Conservation (phyloP, 129 eudicot species). For the Scalesia atractyloides region DNA sequence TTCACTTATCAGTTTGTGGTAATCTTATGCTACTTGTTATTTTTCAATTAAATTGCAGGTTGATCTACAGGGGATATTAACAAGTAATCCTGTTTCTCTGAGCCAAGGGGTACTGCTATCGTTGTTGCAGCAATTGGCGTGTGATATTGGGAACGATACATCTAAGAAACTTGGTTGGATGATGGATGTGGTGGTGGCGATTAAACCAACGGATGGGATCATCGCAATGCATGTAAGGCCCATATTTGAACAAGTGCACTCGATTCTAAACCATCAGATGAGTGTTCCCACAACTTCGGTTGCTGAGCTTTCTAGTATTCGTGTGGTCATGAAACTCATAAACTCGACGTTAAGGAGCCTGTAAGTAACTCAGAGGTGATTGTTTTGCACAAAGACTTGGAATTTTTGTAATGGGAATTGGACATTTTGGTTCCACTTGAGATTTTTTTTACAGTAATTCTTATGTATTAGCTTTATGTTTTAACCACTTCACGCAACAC, state of each 20-base stretch:
- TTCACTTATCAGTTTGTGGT: background rate
- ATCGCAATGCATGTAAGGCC: conserved; percentile 83
- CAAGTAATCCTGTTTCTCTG: conserved; percentile 64
- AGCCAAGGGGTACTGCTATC: conserved; percentile 96
- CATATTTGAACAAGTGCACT: conserved; percentile 92
- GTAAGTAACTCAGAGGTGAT: conserved; percentile 44
- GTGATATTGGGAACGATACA: conserved; percentile 69
- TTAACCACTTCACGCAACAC: background rate
- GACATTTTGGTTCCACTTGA: background rate
- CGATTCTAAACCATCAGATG: conserved; percentile 68
- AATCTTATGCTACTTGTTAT: background rate
- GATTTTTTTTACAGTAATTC: background rate
- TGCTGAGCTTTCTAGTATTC: conserved; percentile 67
- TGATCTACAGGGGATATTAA: conserved; percentile 67
- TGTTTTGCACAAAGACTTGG: conserved; percentile 43
- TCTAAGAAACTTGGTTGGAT: conserved; percentile 76
- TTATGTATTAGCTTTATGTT: background rate
- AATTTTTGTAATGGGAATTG: conserved; percentile 23
- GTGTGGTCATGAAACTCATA: conserved; percentile 68
- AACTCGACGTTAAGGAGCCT: conserved; percentile 67
- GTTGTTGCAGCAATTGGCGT: conserved; percentile 84
- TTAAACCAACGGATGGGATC: conserved; percentile 78
- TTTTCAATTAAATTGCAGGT: conserved; percentile 44
- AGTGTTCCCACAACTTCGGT: conserved; percentile 57
- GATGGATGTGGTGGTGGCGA: conserved; percentile 77